phyloP scores from a whole-genome alignment of 805 yeast species.

The Monosporozyma solicola region DNA sequence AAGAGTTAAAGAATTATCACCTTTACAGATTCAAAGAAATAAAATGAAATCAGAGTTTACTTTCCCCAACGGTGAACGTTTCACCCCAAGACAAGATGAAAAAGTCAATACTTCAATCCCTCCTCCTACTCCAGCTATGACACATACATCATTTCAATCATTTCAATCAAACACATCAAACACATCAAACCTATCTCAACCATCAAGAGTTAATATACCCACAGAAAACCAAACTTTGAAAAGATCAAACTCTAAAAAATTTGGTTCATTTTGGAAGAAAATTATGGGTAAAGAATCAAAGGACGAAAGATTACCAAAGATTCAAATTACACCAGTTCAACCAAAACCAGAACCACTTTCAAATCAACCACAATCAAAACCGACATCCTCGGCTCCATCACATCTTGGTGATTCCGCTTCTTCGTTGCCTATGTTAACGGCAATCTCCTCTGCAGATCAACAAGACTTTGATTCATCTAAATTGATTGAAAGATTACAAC shows the following conservation, averaged over 20 bases:
- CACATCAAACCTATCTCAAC: no score
- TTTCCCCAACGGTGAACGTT: slow-evolving; percentile 29
- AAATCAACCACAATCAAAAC: not conserved
- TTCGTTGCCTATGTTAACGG: not conserved
- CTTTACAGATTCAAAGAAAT: slow-evolving; percentile 24
- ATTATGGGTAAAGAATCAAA: not conserved
- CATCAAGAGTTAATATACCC: no score
- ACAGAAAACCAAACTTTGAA: not conserved
- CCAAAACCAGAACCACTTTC: not conserved
- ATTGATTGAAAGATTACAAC: slow-evolving; percentile 10
- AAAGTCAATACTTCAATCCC: not conserved
- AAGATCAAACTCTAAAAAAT: slow-evolving; percentile 2
- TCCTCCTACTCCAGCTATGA: not conserved
- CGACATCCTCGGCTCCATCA: not conserved
- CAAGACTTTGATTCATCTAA: slow-evolving; percentile 1
- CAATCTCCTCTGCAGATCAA: not conserved
- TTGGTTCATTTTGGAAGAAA: slow-evolving; percentile 4
- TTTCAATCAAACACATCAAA: no score
- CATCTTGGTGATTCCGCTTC: not conserved
- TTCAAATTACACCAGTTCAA: not conserved
- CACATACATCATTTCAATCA: not conserved
- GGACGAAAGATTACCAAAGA: not conserved
- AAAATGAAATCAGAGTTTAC: slow-evolving; percentile 25
- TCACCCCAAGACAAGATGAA: slow-evolving; percentile 21
- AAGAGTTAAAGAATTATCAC: slow-evolving; percentile 11